Conservation (phyloP, 1,139 yeast genomes). For the Petasospora fabianii region DNA sequence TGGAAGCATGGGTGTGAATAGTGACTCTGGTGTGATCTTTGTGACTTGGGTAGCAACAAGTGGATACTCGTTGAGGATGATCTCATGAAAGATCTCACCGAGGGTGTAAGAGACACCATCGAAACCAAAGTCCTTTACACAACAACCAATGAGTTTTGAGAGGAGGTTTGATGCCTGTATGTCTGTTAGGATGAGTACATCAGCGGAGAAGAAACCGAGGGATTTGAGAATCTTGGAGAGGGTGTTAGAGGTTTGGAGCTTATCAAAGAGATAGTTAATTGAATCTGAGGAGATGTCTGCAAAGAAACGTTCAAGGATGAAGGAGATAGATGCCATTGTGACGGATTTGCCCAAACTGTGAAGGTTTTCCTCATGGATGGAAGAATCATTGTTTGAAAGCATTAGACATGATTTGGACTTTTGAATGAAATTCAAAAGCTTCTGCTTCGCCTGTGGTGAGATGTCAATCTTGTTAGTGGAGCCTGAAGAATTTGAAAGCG, state of each 20-base stretch:
- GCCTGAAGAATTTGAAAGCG: background rate
- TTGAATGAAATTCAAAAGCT: conserved; percentile 46
- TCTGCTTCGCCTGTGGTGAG: conserved; percentile 20
- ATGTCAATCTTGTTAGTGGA: conserved; percentile 6
- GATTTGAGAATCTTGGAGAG: conserved; percentile 48
- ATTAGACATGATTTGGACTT: conserved; percentile 64
- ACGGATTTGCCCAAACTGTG: conserved; percentile 57
- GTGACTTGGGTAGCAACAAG: conserved; percentile 44
- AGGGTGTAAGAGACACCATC: conserved; percentile 59
- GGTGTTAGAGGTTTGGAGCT: conserved; percentile 42
- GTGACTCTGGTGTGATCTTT: conserved; percentile 25
- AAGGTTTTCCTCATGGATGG: conserved; percentile 35
- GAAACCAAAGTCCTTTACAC: conserved; percentile 78
- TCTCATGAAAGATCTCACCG: conserved; percentile 62
- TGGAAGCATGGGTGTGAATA: conserved; percentile 24
- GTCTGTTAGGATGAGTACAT: conserved; percentile 28
- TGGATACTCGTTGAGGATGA: conserved; percentile 64
- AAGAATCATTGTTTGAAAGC: conserved; percentile 36
- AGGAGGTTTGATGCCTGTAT: conserved; percentile 31
- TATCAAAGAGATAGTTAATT: conserved; percentile 52
- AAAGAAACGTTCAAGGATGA: conserved; percentile 57
- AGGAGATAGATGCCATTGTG: conserved; percentile 52
- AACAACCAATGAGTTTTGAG: conserved; percentile 60
- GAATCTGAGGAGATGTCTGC: conserved; percentile 43
- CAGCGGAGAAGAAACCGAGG: conserved; percentile 43